These are phyloP conservation scores for Leishmania turanica DNA, from an alignment of 208 protist genomes.

Conservation along the genomic window DNA sequence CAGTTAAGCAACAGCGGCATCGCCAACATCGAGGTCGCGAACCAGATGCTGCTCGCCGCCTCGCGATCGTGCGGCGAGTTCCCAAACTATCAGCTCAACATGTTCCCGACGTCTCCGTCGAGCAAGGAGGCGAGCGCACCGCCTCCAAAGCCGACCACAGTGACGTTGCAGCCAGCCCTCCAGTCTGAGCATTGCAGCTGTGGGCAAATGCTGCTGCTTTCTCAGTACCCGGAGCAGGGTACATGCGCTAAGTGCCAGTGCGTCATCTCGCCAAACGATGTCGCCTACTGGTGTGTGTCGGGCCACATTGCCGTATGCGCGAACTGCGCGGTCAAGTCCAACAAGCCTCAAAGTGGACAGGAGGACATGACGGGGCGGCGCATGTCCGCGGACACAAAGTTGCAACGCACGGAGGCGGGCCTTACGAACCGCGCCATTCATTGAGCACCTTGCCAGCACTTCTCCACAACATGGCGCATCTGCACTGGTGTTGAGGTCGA, in stretches of 20 bases:
- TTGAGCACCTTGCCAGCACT: background rate
- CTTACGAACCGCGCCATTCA: background rate
- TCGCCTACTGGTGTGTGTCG: conserved; percentile 50
- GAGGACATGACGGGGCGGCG: background rate
- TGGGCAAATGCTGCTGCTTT: conserved; percentile 38
- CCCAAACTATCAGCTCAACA: conserved; percentile 16
- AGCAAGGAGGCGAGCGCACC: conserved; percentile 4
- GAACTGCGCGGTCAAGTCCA: conserved; percentile 22
- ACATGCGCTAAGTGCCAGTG: conserved; percentile 40
- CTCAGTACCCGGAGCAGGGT: conserved; percentile 21
- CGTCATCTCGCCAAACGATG: conserved; percentile 13
- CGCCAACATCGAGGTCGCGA: conserved; percentile 32
- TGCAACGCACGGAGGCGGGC: background rate
- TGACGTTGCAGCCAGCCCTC: conserved; percentile 32
- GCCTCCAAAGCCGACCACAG: conserved; percentile 15
- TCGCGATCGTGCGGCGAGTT: conserved; percentile 25
- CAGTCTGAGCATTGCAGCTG: conserved; percentile 51
- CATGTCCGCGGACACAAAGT: background rate
- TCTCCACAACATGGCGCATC: background rate
- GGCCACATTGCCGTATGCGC: conserved; percentile 49
- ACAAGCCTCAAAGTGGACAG: background rate
- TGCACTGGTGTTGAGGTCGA: no score
- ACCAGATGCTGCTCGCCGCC: conserved; percentile 35
- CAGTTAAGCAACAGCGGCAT: conserved; percentile 24
- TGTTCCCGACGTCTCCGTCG: background rate